Evolutionary conservation across 2,329 filamentous ascomycete species (phyloP).

Genomic region (Fusarium brevicatenulatum): DNA sequence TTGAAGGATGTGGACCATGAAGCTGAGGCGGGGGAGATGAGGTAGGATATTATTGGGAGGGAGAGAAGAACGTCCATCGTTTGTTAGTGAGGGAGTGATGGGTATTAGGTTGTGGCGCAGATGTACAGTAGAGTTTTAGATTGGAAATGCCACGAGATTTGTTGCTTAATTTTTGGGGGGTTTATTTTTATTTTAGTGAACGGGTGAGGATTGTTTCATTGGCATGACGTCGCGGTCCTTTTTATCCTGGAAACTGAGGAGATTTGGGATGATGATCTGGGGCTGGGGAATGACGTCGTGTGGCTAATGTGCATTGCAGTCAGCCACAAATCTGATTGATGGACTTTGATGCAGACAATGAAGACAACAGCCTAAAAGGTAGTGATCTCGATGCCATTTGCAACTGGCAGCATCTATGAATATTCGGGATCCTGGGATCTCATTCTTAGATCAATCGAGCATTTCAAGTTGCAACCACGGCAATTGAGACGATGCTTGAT

Average conservation of each 20-base stretch:
- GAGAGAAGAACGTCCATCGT: conserved; percentile 75
- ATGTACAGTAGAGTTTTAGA: background rate
- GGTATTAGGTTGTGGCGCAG: conserved; percentile 5
- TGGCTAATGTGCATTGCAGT: conserved; percentile 14
- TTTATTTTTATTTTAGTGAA: background rate
- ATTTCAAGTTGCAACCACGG: background rate
- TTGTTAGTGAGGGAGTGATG: background rate
- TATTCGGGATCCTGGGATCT: background rate
- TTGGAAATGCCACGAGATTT: background rate
- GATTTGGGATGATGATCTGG: background rate
- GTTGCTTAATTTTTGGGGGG: background rate
- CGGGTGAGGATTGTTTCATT: background rate
- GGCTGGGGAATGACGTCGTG: conserved; percentile 29
- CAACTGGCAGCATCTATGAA: background rate
- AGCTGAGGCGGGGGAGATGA: conserved; percentile 68
- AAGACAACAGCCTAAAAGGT: background rate
- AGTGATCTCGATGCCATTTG: background rate
- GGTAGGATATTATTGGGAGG: conserved; percentile 76
- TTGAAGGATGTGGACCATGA: conserved; percentile 85
- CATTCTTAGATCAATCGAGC: background rate
- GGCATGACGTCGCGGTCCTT: conserved; percentile 29
- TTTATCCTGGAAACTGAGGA: conserved; percentile 18
- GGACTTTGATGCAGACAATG: no score
- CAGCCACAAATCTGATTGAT: conserved; percentile 20
- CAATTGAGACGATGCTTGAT: background rate